These are phyloP conservation scores for Cryptosporidium felis DNA, from an alignment of 169 alveolate genomes.

Conservation along the genomic window DNA sequence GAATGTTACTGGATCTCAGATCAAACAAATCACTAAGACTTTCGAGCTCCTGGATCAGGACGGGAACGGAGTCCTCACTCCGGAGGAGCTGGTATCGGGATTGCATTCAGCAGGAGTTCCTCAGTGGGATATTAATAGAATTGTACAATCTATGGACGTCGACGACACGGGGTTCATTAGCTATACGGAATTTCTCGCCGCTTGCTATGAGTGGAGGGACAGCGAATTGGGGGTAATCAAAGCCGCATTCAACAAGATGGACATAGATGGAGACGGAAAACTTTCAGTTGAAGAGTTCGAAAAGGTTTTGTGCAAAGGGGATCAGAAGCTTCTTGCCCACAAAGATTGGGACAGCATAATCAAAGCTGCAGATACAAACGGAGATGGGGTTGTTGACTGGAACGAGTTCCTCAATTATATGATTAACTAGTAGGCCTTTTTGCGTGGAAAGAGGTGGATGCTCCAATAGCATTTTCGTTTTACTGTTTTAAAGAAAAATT, in stretches of 20 bases:
- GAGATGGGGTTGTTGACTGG: slow-evolving; percentile 83
- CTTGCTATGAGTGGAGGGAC: slow-evolving; percentile 79
- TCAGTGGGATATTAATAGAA: slow-evolving; percentile 77
- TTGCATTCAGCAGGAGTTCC: slow-evolving; percentile 76
- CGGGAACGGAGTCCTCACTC: slow-evolving; percentile 75
- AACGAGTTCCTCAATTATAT: slow-evolving; percentile 78
- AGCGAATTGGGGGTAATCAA: slow-evolving; percentile 75
- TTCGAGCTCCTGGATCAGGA: slow-evolving; percentile 75
- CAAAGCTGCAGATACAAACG: slow-evolving; percentile 79
- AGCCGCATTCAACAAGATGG: slow-evolving; percentile 79
- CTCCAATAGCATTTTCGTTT: too few species aligned
- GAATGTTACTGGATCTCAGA: slow-evolving; percentile 75
- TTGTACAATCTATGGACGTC: slow-evolving; percentile 78
- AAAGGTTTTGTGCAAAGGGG: slow-evolving; percentile 75
- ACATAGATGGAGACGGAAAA: slow-evolving; percentile 80
- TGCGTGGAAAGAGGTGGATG: too few species aligned
- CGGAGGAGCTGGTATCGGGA: slow-evolving; percentile 74
- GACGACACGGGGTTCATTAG: slow-evolving; percentile 79
- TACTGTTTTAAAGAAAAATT: too few species aligned
- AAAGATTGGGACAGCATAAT: slow-evolving; percentile 73
- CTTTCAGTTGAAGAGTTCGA: slow-evolving; percentile 77
- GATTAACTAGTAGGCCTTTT: slow-evolving; percentile 66
- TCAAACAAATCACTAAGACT: slow-evolving; percentile 72
- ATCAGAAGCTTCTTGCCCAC: slow-evolving; percentile 72
- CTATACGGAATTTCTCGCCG: slow-evolving; percentile 83